A percentile compares a stretch with the other conserved stretches of the same genome.
Conservation (phyloP, 768 basidiomycete genomes). For the Peribolospora kevripleyi region DNA sequence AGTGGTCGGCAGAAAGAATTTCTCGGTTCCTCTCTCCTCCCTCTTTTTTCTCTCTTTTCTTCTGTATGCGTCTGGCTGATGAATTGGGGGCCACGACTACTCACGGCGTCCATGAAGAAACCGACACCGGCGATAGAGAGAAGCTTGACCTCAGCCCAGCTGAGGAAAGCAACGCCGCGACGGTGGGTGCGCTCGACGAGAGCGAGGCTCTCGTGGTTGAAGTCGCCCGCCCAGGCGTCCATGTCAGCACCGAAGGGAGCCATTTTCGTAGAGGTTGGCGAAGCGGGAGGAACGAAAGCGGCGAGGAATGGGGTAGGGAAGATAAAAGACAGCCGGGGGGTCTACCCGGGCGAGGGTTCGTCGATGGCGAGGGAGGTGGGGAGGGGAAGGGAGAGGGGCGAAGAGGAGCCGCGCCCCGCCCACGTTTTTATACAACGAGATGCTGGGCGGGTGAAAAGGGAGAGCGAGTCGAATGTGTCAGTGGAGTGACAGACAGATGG, state of each 20-base stretch:
- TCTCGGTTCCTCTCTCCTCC: neutral
- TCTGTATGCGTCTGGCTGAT: slow-evolving; percentile 17
- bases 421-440: too few relatives aligned
- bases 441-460: too few relatives aligned
- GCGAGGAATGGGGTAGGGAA: neutral
- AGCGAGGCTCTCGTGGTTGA: neutral
- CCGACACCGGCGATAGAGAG: slow-evolving; percentile 41
- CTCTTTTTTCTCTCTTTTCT: slow-evolving; percentile 35
- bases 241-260: neutral
- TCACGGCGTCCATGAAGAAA: slow-evolving; percentile 41
- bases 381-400: too few relatives aligned
- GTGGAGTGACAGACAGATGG: too few relatives aligned
- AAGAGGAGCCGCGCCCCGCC: too few relatives aligned
- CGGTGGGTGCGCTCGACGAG: slow-evolving; percentile 2
- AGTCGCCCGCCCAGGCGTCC: neutral
- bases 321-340: too few relatives aligned
- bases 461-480: too few relatives aligned
- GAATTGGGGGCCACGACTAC: neutral
- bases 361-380: too few relatives aligned
- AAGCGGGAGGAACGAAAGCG: neutral
- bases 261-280: neutral
- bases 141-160: slow-evolving; percentile 32
- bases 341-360: too few relatives aligned
- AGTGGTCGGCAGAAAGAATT: neutral
- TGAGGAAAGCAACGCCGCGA: slow-evolving; percentile 11